Percentiles rank a stretch among this genome's conserved stretches.
Evolutionary conservation across 2,329 filamentous ascomycete species (phyloP).

Genomic region (Cercospora zeae-maydis): DNA sequence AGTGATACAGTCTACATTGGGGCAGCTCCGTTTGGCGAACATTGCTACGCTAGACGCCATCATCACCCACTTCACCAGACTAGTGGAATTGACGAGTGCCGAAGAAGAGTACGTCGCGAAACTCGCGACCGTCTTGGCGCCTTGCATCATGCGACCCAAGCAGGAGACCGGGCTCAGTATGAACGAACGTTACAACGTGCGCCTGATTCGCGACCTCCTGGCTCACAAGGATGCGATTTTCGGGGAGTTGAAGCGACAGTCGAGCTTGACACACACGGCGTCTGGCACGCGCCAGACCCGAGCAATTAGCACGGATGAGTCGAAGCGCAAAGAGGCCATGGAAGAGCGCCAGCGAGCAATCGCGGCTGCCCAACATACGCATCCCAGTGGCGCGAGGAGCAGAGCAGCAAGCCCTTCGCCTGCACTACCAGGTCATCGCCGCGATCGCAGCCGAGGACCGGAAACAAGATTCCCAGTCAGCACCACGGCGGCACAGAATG

Average conservation of each 20-base stretch:
- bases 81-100: constrained; percentile 94
- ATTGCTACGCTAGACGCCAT: constrained; percentile 98
- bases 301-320: constrained; percentile 92
- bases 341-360: constrained; percentile 87
- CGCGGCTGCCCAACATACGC: constrained; percentile 44
- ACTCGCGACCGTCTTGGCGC: constrained; percentile 71
- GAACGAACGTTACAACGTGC: constrained; percentile 90
- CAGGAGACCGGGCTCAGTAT: constrained; percentile 86
- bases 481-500: constrained; percentile 47
- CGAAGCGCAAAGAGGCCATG: constrained; percentile 87
- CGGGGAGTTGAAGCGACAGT: constrained; percentile 88
- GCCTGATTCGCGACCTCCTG: constrained; percentile 87
- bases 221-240: constrained; percentile 94
- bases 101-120: constrained; percentile 78
- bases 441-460: constrained; percentile 68
- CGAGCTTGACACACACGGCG: constrained; percentile 63
- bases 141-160: constrained; percentile 83
- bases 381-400: constrained; percentile 27
- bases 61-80: constrained; percentile 94
- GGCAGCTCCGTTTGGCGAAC: constrained; percentile 90
- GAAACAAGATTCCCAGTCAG: constrained; percentile 76
- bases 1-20: constrained; percentile 91
- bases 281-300: constrained; percentile 61
- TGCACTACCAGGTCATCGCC: constrained; percentile 56
- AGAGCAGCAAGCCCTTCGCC: constrained; percentile 49